Evolutionary conservation across 805 yeast species (phyloP).

Genomic region (Candida ipomoeae): DNA sequence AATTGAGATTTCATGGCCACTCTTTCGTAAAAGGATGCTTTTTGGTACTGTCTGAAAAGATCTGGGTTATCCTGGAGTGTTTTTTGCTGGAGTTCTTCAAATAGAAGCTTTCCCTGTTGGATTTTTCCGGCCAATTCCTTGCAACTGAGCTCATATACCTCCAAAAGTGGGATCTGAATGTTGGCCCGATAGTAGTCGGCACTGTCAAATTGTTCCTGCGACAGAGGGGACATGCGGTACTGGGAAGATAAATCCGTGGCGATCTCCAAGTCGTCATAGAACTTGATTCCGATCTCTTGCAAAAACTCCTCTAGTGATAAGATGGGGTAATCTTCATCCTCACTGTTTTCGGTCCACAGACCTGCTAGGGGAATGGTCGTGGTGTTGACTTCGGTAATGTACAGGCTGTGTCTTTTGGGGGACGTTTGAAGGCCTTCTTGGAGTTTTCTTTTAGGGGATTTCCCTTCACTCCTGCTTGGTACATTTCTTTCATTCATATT

Average conservation of each 20-base stretch:
- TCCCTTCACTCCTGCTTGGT: background rate
- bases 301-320: constrained; percentile 38
- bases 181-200: constrained; percentile 37
- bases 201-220: constrained; percentile 9
- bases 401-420: constrained; percentile 7
- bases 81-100: constrained; percentile 46
- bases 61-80: constrained; percentile 45
- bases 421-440: background rate
- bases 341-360: constrained; percentile 9
- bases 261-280: constrained; percentile 44
- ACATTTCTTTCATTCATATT: too few relatives aligned
- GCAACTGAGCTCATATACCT: constrained; percentile 51
- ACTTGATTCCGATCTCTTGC: constrained; percentile 37
- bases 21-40: constrained; percentile 34
- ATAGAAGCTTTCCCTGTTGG: constrained; percentile 44
- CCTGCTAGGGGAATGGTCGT: constrained; percentile 9
- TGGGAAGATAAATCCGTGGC: constrained; percentile 24
- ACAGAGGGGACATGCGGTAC: constrained; percentile 16
- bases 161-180: constrained; percentile 40
- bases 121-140: constrained; percentile 51
- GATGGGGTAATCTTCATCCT: constrained; percentile 25
- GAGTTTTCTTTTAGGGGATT: background rate
- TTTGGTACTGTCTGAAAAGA: constrained; percentile 46
- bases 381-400: constrained; percentile 3
- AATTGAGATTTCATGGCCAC: constrained; percentile 45